Evolutionary conservation across 352 stramenopile species (phyloP).

Genomic region (Phytophthora boehmeriae): DNA sequence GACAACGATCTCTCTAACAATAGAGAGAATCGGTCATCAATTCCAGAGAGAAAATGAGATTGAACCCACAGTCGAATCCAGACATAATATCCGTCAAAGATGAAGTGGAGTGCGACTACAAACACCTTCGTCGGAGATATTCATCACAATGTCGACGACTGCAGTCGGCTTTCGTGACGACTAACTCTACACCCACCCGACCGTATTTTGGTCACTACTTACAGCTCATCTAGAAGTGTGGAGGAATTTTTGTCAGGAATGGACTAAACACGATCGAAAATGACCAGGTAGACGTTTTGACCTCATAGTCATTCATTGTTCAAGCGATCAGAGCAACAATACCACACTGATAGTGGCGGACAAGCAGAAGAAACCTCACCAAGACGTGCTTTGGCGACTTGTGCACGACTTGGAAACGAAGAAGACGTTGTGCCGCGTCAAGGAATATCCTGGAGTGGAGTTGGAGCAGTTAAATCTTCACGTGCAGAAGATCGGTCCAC

Average conservation of each 20-base stretch:
- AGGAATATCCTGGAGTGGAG: slow-evolving; percentile 20
- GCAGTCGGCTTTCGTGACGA: background rate
- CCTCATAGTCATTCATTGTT: no score
- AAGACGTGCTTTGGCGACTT: slow-evolving; percentile 22
- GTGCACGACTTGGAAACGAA: slow-evolving; percentile 33
- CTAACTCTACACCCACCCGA: background rate
- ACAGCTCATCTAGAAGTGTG: no score
- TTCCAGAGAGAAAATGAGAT: background rate
- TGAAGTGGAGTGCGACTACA: background rate
- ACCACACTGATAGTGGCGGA: slow-evolving; percentile 1
- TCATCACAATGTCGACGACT: background rate
- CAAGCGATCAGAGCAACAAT: background rate
- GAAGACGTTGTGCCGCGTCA: slow-evolving; percentile 26
- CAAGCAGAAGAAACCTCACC: slow-evolving; percentile 13
- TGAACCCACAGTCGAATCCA: background rate
- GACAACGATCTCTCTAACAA: slow-evolving; percentile 1
- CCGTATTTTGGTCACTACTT: no score
- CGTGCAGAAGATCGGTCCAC: slow-evolving; percentile 20
- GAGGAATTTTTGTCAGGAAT: no score
- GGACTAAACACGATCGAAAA: no score
- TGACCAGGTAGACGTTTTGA: no score
- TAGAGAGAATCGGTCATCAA: background rate
- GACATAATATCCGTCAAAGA: slow-evolving; percentile 1
- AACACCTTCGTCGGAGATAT: background rate
- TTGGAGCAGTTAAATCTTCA: slow-evolving; percentile 27